phyloP scores from a whole-genome alignment of 805 yeast species.

The Schizosaccharomyces osmophilus region DNA sequence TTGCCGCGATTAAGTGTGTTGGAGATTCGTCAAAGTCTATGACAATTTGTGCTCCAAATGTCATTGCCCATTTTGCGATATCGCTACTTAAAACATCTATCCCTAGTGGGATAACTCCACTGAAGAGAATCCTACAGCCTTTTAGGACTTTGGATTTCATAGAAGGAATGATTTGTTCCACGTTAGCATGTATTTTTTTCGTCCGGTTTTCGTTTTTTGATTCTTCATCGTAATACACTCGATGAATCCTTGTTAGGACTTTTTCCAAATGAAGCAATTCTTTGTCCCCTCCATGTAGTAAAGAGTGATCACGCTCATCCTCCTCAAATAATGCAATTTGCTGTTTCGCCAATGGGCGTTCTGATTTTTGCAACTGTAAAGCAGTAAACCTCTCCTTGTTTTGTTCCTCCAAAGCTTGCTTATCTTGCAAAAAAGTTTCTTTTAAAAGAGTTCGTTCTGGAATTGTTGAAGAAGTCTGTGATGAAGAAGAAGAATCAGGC shows the following conservation, averaged over 20 bases:
- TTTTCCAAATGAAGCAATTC: slow-evolving; percentile 42
- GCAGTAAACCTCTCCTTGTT: slow-evolving; percentile 20
- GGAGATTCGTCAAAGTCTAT: slow-evolving; percentile 45
- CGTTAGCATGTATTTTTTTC: slow-evolving; percentile 24
- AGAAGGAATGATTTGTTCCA: slow-evolving; percentile 45
- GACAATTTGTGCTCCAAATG: slow-evolving; percentile 73
- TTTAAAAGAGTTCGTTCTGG: background rate
- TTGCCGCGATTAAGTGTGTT: slow-evolving; percentile 62
- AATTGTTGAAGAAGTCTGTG: background rate
- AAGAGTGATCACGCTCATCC: slow-evolving; percentile 15
- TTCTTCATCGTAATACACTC: slow-evolving; percentile 31
- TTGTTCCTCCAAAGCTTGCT: background rate
- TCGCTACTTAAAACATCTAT: slow-evolving; percentile 38
- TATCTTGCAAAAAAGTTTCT: background rate
- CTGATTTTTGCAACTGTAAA: slow-evolving; percentile 55
- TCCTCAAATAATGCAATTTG: slow-evolving; percentile 44
- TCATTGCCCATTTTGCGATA: slow-evolving; percentile 73
- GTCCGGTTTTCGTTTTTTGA: slow-evolving; percentile 6
- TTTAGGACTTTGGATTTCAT: slow-evolving; percentile 45
- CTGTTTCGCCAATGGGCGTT: slow-evolving; percentile 61
- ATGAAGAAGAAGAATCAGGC: slow-evolving; percentile 4
- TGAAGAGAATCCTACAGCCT: slow-evolving; percentile 48
- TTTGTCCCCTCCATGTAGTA: slow-evolving; percentile 55
- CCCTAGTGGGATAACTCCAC: slow-evolving; percentile 81
- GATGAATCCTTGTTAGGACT: slow-evolving; percentile 41